Evolutionary conservation across 2,329 filamentous ascomycete species (phyloP).

Genomic region (Sclerotinia minor): DNA sequence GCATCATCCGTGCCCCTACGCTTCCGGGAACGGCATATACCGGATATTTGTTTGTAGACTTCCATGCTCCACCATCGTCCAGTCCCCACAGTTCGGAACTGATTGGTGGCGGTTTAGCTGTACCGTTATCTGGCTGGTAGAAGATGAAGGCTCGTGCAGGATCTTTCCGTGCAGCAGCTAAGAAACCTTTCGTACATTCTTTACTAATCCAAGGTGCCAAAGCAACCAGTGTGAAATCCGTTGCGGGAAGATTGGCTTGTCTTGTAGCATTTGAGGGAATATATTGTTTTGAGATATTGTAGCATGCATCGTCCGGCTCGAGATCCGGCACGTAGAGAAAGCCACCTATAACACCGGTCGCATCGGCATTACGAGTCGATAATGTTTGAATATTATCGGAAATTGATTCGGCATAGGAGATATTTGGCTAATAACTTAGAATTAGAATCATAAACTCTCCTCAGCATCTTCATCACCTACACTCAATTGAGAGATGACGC

Average conservation of each 20-base stretch:
- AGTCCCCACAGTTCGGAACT: slow-evolving; percentile 70
- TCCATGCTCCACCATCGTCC: slow-evolving; percentile 70
- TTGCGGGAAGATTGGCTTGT: slow-evolving; percentile 64
- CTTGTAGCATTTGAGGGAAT: slow-evolving; percentile 76
- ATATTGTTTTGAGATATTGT: slow-evolving; percentile 59
- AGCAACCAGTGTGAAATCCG: slow-evolving; percentile 73
- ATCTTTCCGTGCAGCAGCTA: slow-evolving; percentile 59
- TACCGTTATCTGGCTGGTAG: slow-evolving; percentile 58
- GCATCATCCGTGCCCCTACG: slow-evolving; percentile 67
- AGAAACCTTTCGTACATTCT: slow-evolving; percentile 71
- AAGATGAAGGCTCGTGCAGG: slow-evolving; percentile 64
- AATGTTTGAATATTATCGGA: slow-evolving; percentile 72
- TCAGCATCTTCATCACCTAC: slow-evolving; percentile 28
- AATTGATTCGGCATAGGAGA: slow-evolving; percentile 42
- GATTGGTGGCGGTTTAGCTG: slow-evolving; percentile 62
- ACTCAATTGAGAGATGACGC: slow-evolving; percentile 34
- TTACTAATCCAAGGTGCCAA: slow-evolving; percentile 82
- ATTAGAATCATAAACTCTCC: not conserved
- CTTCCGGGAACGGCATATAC: slow-evolving; percentile 77
- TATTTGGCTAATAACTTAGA: slow-evolving; percentile 33
- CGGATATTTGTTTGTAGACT: slow-evolving; percentile 67
- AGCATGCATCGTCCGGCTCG: slow-evolving; percentile 58
- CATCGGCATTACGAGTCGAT: slow-evolving; percentile 64
- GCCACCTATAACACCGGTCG: slow-evolving; percentile 65
- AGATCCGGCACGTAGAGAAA: slow-evolving; percentile 84